These are phyloP conservation scores for Ensete glaucum DNA, from an alignment of 176 grass and related monocot genomes.

Conservation along the genomic window DNA sequence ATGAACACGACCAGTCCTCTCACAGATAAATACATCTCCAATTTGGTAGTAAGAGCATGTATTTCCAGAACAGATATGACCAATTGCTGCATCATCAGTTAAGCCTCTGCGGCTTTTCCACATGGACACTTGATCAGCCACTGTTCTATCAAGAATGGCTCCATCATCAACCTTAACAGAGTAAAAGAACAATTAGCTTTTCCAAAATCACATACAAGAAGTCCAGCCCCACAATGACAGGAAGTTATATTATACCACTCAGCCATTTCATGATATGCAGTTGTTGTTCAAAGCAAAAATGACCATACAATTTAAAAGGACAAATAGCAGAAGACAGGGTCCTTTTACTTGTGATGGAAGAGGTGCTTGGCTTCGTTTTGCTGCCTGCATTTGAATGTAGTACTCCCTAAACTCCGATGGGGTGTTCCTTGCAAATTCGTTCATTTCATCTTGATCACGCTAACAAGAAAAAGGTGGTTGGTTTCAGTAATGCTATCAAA, in stretches of 20 bases:
- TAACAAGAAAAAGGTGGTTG: slow-evolving; percentile 17
- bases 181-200: slow-evolving; percentile 1
- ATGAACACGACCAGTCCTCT: slow-evolving; percentile 87
- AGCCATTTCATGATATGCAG: neutral
- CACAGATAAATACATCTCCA: slow-evolving; percentile 96
- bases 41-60: slow-evolving; percentile 75
- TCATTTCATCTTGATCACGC: slow-evolving; percentile 79
- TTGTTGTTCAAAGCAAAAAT: neutral
- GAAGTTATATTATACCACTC: neutral
- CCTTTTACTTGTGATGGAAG: slow-evolving; percentile 58
- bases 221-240: neutral
- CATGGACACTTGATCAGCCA: slow-evolving; percentile 85
- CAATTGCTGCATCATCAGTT: slow-evolving; percentile 50
- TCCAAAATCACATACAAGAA: neutral
- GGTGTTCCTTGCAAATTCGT: slow-evolving; percentile 67
- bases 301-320: neutral
- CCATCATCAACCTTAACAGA: slow-evolving; percentile 72
- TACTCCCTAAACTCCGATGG: slow-evolving; percentile 82
- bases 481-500: too few species aligned
- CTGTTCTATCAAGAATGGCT: slow-evolving; percentile 66
- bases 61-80: slow-evolving; percentile 80
- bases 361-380: slow-evolving; percentile 88
- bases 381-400: slow-evolving; percentile 91
- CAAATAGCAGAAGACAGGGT: slow-evolving; percentile 1
- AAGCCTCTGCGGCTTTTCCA: slow-evolving; percentile 93